phyloP scores from a whole-genome alignment of 495 filamentous ascomycete genomes.

The Penicillium flavigenum region DNA sequence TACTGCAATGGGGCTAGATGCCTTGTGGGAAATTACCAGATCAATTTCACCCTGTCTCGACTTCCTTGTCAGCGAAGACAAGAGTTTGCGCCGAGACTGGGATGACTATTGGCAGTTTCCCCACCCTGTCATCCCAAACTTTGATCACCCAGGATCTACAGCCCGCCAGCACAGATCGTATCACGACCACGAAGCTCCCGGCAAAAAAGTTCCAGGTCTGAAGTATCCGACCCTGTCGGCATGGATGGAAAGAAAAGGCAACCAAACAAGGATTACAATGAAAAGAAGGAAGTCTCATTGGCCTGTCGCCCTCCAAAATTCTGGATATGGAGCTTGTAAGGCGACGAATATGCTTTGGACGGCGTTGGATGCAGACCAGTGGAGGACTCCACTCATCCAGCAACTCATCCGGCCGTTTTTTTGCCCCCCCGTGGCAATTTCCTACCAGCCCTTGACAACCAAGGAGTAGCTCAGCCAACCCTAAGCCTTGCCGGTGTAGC shows the following conservation, averaged over 20 bases:
- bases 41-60: not conserved
- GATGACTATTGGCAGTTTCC: constrained; percentile 12
- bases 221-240: constrained; percentile 8
- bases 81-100: constrained; percentile 4
- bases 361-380: constrained; percentile 19
- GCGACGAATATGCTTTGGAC: constrained; percentile 21
- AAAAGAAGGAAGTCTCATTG: constrained; percentile 5
- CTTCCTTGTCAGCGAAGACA: not conserved
- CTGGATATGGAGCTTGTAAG: constrained; percentile 13
- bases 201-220: constrained; percentile 10
- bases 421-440: constrained; percentile 14
- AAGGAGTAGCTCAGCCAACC: constrained; percentile 24
- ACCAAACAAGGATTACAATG: constrained; percentile 1
- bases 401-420: constrained; percentile 4
- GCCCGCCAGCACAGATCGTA: constrained; percentile 13
- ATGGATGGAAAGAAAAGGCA: constrained; percentile 13
- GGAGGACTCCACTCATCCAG: constrained; percentile 6
- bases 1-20: constrained; percentile 9
- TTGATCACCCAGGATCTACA: constrained; percentile 20
- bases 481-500: constrained; percentile 13
- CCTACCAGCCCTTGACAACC: constrained; percentile 13
- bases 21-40: not conserved
- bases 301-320: constrained; percentile 2
- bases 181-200: constrained; percentile 12
- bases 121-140: constrained; percentile 17